These are phyloP conservation scores for Vachellia collinsii DNA, from an alignment of 306 rosid genomes.

Conservation along the genomic window DNA sequence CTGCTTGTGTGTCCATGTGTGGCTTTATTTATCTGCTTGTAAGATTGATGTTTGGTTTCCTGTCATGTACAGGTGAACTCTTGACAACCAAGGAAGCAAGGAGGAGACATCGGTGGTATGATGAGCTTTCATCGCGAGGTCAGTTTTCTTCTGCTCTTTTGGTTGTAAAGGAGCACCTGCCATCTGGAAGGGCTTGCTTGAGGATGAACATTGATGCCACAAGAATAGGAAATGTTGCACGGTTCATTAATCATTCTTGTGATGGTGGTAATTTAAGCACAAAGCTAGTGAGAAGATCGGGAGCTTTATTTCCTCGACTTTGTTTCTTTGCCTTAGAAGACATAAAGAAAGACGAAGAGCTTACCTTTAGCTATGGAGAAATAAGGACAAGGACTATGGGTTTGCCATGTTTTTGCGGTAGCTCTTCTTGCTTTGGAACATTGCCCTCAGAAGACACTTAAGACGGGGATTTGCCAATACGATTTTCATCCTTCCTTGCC, in stretches of 20 bases:
- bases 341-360: constrained; percentile 68
- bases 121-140: constrained; percentile 49
- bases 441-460: constrained; percentile 83
- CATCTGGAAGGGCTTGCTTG: constrained; percentile 83
- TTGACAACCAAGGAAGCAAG: constrained; percentile 80
- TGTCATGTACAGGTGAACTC: constrained; percentile 70
- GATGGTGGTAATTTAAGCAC: constrained; percentile 84
- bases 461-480: background rate
- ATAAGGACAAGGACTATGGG: constrained; percentile 55
- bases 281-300: constrained; percentile 70
- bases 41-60: constrained; percentile 10
- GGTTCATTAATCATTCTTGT: constrained; percentile 92
- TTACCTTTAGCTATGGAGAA: constrained; percentile 90
- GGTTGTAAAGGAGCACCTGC: constrained; percentile 94
- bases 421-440: constrained; percentile 70
- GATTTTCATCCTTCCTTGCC: background rate
- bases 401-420: constrained; percentile 73
- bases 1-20: constrained; percentile 2
- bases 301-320: constrained; percentile 76
- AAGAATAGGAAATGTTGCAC: constrained; percentile 73
- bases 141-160: constrained; percentile 74
- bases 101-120: constrained; percentile 66
- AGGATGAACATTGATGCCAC: constrained; percentile 89
- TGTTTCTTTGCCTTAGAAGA: constrained; percentile 72
- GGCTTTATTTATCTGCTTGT: background rate